These are phyloP conservation scores for Neurospora africana DNA, from an alignment of 495 filamentous ascomycete genomes.

Conservation along the genomic window DNA sequence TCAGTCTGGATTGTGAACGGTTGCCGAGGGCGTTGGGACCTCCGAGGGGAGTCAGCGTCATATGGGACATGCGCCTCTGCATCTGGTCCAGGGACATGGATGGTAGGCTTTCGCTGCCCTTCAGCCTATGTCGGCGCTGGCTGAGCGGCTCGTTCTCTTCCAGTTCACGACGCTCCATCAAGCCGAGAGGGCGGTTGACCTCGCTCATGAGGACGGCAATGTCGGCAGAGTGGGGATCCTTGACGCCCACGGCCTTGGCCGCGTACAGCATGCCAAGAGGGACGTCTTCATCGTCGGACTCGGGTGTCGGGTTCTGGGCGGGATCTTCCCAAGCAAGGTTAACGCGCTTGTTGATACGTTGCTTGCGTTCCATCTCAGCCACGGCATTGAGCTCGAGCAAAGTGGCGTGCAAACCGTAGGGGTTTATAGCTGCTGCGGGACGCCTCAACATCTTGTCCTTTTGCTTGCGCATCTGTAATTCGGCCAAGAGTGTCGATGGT, in stretches of 20 bases:
- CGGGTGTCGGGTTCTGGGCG: constrained; percentile 27
- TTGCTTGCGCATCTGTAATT: constrained; percentile 79
- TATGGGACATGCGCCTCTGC: constrained; percentile 32
- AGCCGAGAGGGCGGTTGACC: constrained; percentile 58
- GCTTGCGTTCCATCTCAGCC: constrained; percentile 70
- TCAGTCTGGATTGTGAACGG: constrained; percentile 18
- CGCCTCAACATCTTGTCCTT: constrained; percentile 68
- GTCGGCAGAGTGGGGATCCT: constrained; percentile 29
- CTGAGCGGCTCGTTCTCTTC: constrained; percentile 91
- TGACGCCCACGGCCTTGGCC: constrained; percentile 39
- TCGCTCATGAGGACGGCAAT: constrained; percentile 40
- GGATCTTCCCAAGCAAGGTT: constrained; percentile 86
- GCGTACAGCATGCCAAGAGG: constrained; percentile 75
- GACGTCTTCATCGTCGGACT: constrained; percentile 57
- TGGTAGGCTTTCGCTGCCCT: constrained; percentile 36
- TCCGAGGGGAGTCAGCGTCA: constrained; percentile 23
- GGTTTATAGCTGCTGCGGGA: constrained; percentile 53
- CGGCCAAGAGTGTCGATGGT: constrained; percentile 85
- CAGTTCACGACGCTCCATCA: constrained; percentile 73
- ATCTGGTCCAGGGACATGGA: constrained; percentile 12
- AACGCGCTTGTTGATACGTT: constrained; percentile 61
- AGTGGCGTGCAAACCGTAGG: constrained; percentile 76
- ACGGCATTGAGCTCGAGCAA: constrained; percentile 85
- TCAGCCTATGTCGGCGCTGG: constrained; percentile 63
- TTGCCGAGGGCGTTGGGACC: constrained; percentile 1